A percentile compares a stretch with the other conserved stretches of the same genome.
phyloP scores from a whole-genome alignment of 228 moss, liverwort and hornwort species.

The Sphagnum fallax region DNA sequence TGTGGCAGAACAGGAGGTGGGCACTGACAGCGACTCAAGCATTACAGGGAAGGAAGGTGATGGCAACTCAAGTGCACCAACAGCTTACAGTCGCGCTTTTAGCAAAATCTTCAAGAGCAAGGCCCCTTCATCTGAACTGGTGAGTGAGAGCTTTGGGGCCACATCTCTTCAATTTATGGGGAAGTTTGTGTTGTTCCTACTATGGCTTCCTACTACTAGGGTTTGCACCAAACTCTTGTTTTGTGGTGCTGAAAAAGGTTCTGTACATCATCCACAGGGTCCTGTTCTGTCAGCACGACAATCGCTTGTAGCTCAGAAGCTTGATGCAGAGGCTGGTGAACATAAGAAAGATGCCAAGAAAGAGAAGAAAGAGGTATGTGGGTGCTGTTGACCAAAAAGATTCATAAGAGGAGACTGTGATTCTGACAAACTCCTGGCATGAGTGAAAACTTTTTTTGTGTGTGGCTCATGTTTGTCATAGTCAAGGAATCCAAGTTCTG shows the following conservation, averaged over 20 bases:
- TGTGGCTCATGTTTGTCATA: no score
- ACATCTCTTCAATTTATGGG: not conserved
- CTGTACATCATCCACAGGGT: conserved; percentile 16
- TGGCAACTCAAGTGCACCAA: conserved; percentile 12
- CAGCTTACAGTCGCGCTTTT: conserved; percentile 51
- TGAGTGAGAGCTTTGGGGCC: conserved; percentile 12
- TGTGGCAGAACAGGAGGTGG: conserved; percentile 1
- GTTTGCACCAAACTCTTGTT: not conserved
- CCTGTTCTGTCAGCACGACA: conserved; percentile 58
- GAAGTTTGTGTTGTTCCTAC: not conserved
- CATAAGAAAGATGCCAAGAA: conserved; percentile 25
- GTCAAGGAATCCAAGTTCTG: no score
- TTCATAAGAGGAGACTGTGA: no score
- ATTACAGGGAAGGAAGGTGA: conserved; percentile 8
- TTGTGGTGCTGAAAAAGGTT: not conserved
- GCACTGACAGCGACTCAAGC: conserved; percentile 10
- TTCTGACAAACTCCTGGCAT: no score
- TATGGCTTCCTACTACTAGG: not conserved
- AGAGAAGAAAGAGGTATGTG: conserved; percentile 46
- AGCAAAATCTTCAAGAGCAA: conserved; percentile 56
- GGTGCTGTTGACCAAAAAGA: no score
- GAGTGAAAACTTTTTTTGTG: no score
- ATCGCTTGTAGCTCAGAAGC: conserved; percentile 52
- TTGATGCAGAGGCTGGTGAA: conserved; percentile 44
- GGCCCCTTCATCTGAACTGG: conserved; percentile 35